Evolutionary conservation across 371 early-diverging fungal genomes (phyloP).

Genomic region (Apophysomyces trapeziformis): DNA sequence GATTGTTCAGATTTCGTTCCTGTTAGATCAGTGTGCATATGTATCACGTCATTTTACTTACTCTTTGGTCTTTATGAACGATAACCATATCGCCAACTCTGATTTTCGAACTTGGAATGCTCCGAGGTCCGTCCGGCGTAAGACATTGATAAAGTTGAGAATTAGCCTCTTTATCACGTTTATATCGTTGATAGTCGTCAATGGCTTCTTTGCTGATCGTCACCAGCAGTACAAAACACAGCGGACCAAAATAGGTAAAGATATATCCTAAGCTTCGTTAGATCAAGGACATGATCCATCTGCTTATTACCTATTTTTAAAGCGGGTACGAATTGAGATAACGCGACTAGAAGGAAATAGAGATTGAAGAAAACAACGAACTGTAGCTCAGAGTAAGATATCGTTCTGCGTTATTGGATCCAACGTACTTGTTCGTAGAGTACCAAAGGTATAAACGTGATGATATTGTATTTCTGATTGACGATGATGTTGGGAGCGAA

Average conservation of each 20-base stretch:
- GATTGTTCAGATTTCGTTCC: constrained; percentile 18
- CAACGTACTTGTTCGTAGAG: constrained; percentile 87
- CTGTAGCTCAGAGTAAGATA: constrained; percentile 39
- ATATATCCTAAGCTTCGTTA: constrained; percentile 73
- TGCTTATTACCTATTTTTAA: constrained; percentile 72
- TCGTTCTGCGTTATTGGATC: not conserved
- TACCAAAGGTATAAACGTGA: constrained; percentile 92
- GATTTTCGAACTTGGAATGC: constrained; percentile 84
- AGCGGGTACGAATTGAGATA: constrained; percentile 93
- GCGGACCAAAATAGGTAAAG: constrained; percentile 94
- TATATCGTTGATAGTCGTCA: constrained; percentile 93
- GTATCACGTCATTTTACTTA: constrained; percentile 22
- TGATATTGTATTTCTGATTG: constrained; percentile 96
- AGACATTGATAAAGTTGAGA: constrained; percentile 78
- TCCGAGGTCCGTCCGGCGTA: constrained; percentile 57
- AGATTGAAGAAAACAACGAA: constrained; percentile 98
- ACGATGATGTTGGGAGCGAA: constrained; percentile 88
- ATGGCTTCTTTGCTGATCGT: constrained; percentile 96
- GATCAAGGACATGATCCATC: not conserved
- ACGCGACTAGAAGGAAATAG: constrained; percentile 95
- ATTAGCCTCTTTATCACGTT: constrained; percentile 94
- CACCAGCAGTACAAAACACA: constrained; percentile 92
- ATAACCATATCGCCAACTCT: constrained; percentile 94
- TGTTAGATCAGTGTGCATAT: not conserved
- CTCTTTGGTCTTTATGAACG: constrained; percentile 90